These are phyloP conservation scores for Teunomyces panamensis DNA, from an alignment of 805 yeast genomes.

Conservation along the genomic window DNA sequence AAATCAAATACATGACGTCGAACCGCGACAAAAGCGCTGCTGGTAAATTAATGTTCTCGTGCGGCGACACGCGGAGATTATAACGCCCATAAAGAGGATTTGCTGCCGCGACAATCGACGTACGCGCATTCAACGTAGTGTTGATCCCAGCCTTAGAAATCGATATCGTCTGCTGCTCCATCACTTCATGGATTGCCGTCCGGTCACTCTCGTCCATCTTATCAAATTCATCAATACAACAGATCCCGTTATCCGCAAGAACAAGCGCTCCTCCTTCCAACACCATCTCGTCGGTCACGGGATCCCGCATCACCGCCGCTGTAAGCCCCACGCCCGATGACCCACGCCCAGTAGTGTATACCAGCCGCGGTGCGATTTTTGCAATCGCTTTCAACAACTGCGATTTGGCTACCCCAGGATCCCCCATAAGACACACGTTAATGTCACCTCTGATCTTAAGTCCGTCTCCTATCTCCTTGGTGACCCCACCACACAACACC, in stretches of 20 bases:
- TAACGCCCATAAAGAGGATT: slow-evolving; percentile 95
- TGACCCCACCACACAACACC: slow-evolving; percentile 90
- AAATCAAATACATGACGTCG: slow-evolving; percentile 80
- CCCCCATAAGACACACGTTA: slow-evolving; percentile 95
- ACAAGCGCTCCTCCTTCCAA: slow-evolving; percentile 98
- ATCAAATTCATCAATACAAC: slow-evolving; percentile 98
- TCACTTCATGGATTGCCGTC: slow-evolving; percentile 97
- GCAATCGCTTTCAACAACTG: slow-evolving; percentile 88
- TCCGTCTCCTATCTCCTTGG: slow-evolving; percentile 94
- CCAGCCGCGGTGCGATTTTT: slow-evolving; percentile 93
- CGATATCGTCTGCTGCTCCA: slow-evolving; percentile 98
- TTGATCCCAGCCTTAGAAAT: slow-evolving; percentile 97
- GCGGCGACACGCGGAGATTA: slow-evolving; percentile 84
- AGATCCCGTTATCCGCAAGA: slow-evolving; percentile 94
- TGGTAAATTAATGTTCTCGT: slow-evolving; percentile 93
- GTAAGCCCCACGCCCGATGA: slow-evolving; percentile 98
- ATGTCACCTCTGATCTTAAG: slow-evolving; percentile 97
- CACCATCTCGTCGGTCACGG: slow-evolving; percentile 98
- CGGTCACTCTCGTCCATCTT: slow-evolving; percentile 97
- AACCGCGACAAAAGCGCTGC: slow-evolving; percentile 95
- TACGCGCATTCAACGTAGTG: slow-evolving; percentile 91
- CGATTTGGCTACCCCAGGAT: slow-evolving; percentile 99
- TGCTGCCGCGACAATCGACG: slow-evolving; percentile 97
- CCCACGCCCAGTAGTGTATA: slow-evolving; percentile 97
- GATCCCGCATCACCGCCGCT: slow-evolving; percentile 98